Evolutionary conservation across 2,329 filamentous ascomycete genomes (phyloP).

Genomic region (Fusarium sp.): DNA sequence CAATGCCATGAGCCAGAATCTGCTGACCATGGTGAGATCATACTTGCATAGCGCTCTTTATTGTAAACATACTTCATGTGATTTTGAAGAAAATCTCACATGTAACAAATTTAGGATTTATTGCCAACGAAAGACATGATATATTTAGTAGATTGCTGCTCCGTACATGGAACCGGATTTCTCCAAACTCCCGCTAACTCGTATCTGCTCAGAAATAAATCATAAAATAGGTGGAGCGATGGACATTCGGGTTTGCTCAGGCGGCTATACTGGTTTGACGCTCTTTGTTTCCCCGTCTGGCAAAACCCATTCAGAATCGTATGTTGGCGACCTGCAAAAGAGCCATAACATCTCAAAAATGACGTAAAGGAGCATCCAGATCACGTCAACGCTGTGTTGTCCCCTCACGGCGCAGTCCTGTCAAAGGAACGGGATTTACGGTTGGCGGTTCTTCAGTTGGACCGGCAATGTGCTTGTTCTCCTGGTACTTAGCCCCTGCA

Average conservation of each 20-base stretch:
- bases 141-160: conserved; percentile 3
- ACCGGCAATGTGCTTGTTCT: conserved; percentile 22
- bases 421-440: conserved; percentile 12
- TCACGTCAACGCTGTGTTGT: conserved; percentile 35
- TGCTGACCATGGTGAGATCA: conserved; percentile 33
- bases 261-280: not conserved
- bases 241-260: conserved; percentile 3
- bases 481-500: conserved; percentile 30
- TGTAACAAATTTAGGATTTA: not conserved
- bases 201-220: conserved; percentile 12
- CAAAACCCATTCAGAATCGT: conserved; percentile 22
- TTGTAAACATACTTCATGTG: not conserved
- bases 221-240: conserved; percentile 11
- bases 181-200: conserved; percentile 38
- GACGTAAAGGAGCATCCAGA: conserved; percentile 29
- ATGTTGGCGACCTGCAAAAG: conserved; percentile 15
- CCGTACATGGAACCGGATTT: conserved; percentile 10
- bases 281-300: not conserved
- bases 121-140: not conserved
- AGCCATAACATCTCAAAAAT: conserved; percentile 22
- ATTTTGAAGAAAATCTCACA: not conserved
- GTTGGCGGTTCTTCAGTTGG: conserved; percentile 24
- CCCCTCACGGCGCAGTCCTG: conserved; percentile 4
- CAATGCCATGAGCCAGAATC: conserved; percentile 28
- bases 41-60: not conserved